These are phyloP conservation scores for Nelumbo lutea DNA, from an alignment of 164 flowering plant genomes.

Conservation along the genomic window DNA sequence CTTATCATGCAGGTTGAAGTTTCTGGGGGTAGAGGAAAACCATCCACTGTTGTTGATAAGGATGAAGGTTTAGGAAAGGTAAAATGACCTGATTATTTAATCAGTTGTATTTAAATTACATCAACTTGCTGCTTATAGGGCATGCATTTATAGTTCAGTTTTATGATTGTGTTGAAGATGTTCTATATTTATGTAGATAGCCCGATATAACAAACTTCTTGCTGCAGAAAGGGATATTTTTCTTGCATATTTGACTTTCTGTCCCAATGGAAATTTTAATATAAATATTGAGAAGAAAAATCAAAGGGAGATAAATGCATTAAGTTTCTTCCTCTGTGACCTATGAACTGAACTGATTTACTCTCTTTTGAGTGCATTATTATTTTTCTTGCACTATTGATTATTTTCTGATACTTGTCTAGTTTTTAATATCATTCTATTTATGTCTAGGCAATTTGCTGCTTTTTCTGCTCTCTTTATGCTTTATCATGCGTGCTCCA, in stretches of 20 bases:
- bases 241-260: too few relatives aligned
- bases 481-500: not conserved
- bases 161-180: too few relatives aligned
- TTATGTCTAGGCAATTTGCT: not conserved
- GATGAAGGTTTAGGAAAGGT: slow-evolving; percentile 16
- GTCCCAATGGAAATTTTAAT: too few relatives aligned
- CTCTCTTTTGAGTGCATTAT: too few relatives aligned
- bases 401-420: not conserved
- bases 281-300: too few relatives aligned
- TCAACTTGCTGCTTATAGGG: not conserved
- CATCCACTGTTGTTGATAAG: slow-evolving; percentile 39
- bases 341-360: too few relatives aligned
- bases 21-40: slow-evolving; percentile 66
- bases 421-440: not conserved
- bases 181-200: too few relatives aligned
- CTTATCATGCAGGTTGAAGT: slow-evolving; percentile 46
- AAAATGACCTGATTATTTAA: not conserved
- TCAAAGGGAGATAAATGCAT: too few relatives aligned
- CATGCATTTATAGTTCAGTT: not conserved
- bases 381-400: not conserved
- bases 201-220: too few relatives aligned
- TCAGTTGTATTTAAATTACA: too few relatives aligned
- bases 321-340: too few relatives aligned
- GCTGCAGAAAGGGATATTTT: too few relatives aligned
- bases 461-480: not conserved